Evolutionary conservation across 2,329 filamentous ascomycete species (phyloP).

Genomic region (Aureobasidium namibiae): DNA sequence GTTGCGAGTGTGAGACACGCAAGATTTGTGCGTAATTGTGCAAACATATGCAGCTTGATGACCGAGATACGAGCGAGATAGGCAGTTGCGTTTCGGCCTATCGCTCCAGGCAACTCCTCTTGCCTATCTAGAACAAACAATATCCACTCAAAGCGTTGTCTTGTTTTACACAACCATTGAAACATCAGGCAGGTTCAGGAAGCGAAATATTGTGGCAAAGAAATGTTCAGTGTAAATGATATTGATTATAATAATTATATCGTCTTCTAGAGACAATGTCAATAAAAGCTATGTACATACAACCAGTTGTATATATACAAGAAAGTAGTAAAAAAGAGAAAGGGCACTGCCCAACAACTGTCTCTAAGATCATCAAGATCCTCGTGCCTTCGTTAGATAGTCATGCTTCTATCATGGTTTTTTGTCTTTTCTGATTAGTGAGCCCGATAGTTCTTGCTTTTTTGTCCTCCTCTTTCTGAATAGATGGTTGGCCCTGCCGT

Average conservation of each 20-base stretch:
- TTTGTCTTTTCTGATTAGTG: not conserved
- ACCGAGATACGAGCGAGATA: not conserved
- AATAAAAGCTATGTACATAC: not conserved
- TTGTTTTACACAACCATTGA: not conserved
- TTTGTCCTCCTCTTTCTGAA: not conserved
- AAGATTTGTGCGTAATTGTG: not conserved
- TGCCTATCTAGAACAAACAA: not conserved
- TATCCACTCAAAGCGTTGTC: not conserved
- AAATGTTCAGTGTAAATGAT: not conserved
- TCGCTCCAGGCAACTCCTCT: not conserved
- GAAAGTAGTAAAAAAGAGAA: not conserved
- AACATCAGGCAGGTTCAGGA: not conserved
- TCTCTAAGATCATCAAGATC: slow-evolving; percentile 10
- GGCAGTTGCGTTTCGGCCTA: not conserved
- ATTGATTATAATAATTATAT: not conserved
- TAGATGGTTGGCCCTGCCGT: not conserved
- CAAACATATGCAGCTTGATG: not conserved
- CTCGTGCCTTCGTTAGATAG: slow-evolving; percentile 6
- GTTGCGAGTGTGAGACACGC: not conserved
- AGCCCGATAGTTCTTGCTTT: slow-evolving; percentile 2
- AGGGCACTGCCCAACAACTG: not conserved
- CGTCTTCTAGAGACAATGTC: not conserved
- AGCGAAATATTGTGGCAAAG: not conserved
- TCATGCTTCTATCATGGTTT: slow-evolving; percentile 2
- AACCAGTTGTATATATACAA: slow-evolving; percentile 8